These are phyloP conservation scores for Citrus australasica DNA, from an alignment of 345 rosid species.

Conservation along the genomic window DNA sequence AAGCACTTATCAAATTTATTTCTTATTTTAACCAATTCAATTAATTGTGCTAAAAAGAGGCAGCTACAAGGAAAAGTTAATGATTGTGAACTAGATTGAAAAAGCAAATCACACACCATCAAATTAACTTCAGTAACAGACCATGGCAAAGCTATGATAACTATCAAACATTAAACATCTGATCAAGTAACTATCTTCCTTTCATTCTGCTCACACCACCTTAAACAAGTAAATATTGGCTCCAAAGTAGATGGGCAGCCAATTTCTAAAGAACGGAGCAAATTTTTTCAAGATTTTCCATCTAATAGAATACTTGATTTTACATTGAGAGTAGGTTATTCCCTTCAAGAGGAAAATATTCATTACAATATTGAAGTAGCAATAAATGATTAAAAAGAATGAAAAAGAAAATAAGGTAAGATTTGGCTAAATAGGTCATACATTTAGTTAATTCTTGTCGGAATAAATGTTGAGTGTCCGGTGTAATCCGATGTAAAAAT, in stretches of 20 bases:
- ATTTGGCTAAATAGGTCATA: conserved; percentile 19
- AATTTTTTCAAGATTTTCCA: background rate
- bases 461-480: conserved; percentile 65
- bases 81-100: background rate
- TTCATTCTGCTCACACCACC: background rate
- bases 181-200: background rate
- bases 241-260: background rate
- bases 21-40: background rate
- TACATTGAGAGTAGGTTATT: background rate
- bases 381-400: background rate
- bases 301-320: background rate
- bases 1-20: background rate
- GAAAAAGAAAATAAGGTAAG: background rate
- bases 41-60: background rate
- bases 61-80: background rate
- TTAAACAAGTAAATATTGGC: background rate
- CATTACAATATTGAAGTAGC: background rate
- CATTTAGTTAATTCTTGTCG: conserved; percentile 63
- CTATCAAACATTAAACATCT: background rate
- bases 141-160: background rate
- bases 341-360: background rate
- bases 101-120: background rate
- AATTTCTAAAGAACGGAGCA: background rate
- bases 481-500: conserved; percentile 80
- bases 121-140: background rate